Evolutionary conservation across 2,329 filamentous ascomycete genomes (phyloP).

Genomic region (Sporothrix pseudoabietina): DNA sequence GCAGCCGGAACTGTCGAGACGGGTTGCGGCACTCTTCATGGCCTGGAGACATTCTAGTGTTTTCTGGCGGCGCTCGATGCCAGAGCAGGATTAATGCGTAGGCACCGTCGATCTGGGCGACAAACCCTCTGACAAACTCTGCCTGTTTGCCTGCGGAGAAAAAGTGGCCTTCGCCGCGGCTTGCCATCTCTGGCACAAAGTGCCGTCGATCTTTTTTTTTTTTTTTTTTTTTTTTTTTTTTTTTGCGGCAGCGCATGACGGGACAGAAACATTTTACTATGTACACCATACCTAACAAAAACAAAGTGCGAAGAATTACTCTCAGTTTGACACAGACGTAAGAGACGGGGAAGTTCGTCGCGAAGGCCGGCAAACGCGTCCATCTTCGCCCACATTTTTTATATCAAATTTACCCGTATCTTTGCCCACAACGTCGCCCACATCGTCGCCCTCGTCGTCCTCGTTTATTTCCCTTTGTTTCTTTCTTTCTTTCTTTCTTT

Average conservation of each 20-base stretch:
- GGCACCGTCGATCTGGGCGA: background rate
- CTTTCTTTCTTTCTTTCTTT: too few species aligned
- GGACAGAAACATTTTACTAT: background rate
- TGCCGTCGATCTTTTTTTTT: background rate
- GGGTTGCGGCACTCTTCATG: background rate
- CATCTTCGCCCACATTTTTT: too few species aligned
- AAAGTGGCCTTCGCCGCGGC: background rate
- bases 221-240: background rate
- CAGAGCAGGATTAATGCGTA: background rate
- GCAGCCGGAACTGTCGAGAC: too few species aligned
- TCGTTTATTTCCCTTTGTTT: too few species aligned
- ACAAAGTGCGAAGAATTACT: background rate
- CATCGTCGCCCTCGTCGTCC: too few species aligned
- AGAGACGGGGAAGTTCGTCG: background rate
- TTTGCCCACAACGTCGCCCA: too few species aligned
- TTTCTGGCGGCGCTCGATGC: background rate
- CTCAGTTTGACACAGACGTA: too few species aligned
- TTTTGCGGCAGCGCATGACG: background rate
- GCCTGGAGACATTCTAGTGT: background rate
- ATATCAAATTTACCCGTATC: too few species aligned
- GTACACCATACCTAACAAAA: background rate
- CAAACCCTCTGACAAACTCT: too few species aligned
- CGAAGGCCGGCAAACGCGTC: background rate
- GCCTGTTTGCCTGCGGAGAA: conserved; percentile 16
- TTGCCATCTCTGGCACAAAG: conserved; percentile 3